phyloP scores from a whole-genome alignment of 1,284 basidiomycete genomes.

The Fomitiporia mediterranea region DNA sequence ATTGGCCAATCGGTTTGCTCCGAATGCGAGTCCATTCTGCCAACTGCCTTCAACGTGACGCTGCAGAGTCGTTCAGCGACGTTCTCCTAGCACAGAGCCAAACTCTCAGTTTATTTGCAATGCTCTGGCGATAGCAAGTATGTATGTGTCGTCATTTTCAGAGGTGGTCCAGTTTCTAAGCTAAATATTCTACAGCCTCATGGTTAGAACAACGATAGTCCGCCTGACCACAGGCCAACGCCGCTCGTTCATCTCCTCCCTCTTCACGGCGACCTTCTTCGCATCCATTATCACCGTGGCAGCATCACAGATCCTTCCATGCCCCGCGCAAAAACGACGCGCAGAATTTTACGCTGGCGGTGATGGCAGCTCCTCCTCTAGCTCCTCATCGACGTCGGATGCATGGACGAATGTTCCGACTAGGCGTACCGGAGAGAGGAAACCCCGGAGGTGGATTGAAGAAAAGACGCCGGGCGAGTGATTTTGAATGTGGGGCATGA shows the following conservation, averaged over 20 bases:
- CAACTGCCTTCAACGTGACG: neutral
- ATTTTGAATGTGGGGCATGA: too few relatives aligned
- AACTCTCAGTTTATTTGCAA: neutral
- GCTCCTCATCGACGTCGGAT: slow-evolving; percentile 25
- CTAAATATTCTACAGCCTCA: neutral
- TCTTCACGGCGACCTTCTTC: slow-evolving; percentile 75
- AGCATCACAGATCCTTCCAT: slow-evolving; percentile 70
- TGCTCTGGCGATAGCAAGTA: slow-evolving; percentile 11
- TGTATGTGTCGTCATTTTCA: neutral
- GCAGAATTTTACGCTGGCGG: slow-evolving; percentile 50
- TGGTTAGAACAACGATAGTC: slow-evolving; percentile 38
- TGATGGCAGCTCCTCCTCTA: neutral
- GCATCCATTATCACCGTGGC: slow-evolving; percentile 76
- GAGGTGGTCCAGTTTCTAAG: neutral
- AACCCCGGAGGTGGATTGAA: slow-evolving; percentile 76
- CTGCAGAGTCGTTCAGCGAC: neutral
- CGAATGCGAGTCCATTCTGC: neutral
- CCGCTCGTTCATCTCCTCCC: slow-evolving; percentile 68
- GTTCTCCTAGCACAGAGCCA: neutral
- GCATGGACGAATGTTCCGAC: slow-evolving; percentile 17
- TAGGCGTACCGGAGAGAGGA: slow-evolving; percentile 45
- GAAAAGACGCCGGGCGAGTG: slow-evolving; percentile 39
- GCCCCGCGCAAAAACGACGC: slow-evolving; percentile 58
- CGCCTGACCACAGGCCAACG: slow-evolving; percentile 57
- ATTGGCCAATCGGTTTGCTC: neutral